Evolutionary conservation across 2,329 filamentous ascomycete species (phyloP).

Genomic region (Aspergillus glaucus): DNA sequence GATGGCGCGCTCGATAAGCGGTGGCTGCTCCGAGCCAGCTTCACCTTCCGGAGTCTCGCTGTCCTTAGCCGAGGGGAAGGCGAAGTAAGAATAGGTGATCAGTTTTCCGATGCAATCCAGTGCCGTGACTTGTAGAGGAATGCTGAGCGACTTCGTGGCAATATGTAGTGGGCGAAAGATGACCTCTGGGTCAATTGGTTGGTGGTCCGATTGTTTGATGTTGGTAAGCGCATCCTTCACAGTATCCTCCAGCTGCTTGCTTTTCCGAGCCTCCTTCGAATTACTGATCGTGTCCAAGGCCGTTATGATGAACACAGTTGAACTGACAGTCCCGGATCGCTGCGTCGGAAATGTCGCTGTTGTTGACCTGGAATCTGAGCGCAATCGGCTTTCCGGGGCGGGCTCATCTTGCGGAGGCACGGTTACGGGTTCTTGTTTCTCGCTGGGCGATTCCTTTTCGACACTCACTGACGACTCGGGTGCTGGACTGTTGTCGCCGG

Average conservation of each 20-base stretch:
- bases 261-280: conserved; percentile 84
- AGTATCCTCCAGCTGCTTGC: conserved; percentile 74
- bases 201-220: conserved; percentile 75
- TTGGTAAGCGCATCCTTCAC: conserved; percentile 75
- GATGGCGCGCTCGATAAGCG: conserved; percentile 93
- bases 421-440: conserved; percentile 11
- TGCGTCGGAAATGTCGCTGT: conserved; percentile 47
- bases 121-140: conserved; percentile 78
- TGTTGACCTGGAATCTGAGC: conserved; percentile 58
- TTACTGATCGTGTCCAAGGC: conserved; percentile 86
- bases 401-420: conserved; percentile 18
- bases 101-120: conserved; percentile 98
- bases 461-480: conserved; percentile 11
- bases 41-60: conserved; percentile 16
- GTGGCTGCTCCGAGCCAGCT: conserved; percentile 45
- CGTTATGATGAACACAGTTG: conserved; percentile 90
- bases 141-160: conserved; percentile 78
- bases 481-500: conserved; percentile 3
- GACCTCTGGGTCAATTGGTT: conserved; percentile 80
- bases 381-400: conserved; percentile 33
- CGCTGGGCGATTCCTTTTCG: conserved; percentile 8
- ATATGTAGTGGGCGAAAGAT: conserved; percentile 87
- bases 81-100: conserved; percentile 98
- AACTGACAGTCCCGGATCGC: conserved; percentile 68
- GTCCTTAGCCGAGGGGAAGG: conserved; percentile 52